Base-by-base conservation (phyloP, 805 yeast species). In the Yarrowia sp. region DNA sequence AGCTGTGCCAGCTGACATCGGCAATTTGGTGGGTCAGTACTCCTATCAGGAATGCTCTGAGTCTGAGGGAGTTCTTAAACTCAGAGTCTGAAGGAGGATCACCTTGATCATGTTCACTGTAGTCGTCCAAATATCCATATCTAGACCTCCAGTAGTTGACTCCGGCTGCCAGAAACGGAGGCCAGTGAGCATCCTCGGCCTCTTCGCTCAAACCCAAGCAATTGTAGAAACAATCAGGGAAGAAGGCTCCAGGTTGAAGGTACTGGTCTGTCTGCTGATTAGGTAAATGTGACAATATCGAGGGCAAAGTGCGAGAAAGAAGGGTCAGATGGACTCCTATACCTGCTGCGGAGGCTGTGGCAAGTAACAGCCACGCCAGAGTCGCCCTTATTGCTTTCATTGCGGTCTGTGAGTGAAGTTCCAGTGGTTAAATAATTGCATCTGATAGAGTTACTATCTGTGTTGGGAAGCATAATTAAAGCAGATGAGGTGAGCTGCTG, bases 141-240 rank as follows among this genome's bases (percentile, higher is more conserved):
- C 74, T 74, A 36, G 79, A 77, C 38, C 77, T 75, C 76, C 85
- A 85, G 56, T 82, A 77, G 7, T 78, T 71, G 5, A 85, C 83
- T 0, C 87, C 86, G 2, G 76, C 75, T 5, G 78, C 75, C 14
- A 88, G 72, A 73, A 87, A 88, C 0, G 88, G 87, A 0, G 91
- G 91, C 92, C 92, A 88, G 74, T 88, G 92, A 0, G 87, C 80
- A 38, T 79, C 83, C 75, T 89, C 92, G 3, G 90, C 89, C 2
- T 82, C 82, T 11, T 82, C 81, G 3, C 84, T 79, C 35, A 77
- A 73, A 3, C 84, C 86, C 63, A 83, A 76, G 75, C 92, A 89
- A 43, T 84, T 80, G 75, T 89, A 89, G 73, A 87, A 85, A 0
- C 89, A 85, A 74, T 89, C 92, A 0, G 92, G 92, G 73, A 85